These are phyloP conservation scores for Trichoderma endophyticum DNA, from an alignment of 2,329 filamentous ascomycete species.

Conservation along the genomic window DNA sequence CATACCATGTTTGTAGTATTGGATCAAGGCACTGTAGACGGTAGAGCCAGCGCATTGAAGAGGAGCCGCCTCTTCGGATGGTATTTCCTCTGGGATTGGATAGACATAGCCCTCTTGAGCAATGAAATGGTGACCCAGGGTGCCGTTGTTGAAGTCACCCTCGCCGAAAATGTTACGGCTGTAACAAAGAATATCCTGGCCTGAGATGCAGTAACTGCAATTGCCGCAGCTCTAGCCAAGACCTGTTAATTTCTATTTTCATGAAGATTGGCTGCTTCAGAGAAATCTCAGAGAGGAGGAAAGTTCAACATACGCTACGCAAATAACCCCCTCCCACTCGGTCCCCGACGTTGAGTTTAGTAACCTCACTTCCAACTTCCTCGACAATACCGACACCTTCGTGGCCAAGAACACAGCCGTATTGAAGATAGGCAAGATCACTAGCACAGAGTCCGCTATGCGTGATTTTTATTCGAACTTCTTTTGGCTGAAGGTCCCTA, in stretches of 20 bases:
- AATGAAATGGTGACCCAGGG: conserved; percentile 23
- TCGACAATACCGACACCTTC: conserved; percentile 50
- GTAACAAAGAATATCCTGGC: conserved; percentile 19
- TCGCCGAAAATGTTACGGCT: conserved; percentile 18
- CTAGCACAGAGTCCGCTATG: neutral
- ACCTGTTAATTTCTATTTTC: conserved; percentile 13
- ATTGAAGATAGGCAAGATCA: neutral
- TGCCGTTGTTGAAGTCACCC: conserved; percentile 18
- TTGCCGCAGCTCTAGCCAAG: conserved; percentile 49
- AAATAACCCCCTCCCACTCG: neutral
- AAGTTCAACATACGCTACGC: neutral
- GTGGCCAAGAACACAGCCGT: conserved; percentile 42
- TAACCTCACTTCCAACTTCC: conserved; percentile 41
- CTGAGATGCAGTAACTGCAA: conserved; percentile 44
- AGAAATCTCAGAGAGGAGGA: neutral
- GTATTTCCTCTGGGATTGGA: neutral
- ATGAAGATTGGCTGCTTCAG: neutral
- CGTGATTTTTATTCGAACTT: neutral
- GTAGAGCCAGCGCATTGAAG: neutral
- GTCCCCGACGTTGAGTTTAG: conserved; percentile 20
- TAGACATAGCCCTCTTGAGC: neutral
- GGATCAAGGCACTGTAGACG: neutral
- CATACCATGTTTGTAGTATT: neutral
- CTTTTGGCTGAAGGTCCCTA: neutral
- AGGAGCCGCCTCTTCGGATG: neutral